Base-by-base conservation (phyloP, 1,139 yeast genomes). In the Nakaseomyces glabratus region DNA sequence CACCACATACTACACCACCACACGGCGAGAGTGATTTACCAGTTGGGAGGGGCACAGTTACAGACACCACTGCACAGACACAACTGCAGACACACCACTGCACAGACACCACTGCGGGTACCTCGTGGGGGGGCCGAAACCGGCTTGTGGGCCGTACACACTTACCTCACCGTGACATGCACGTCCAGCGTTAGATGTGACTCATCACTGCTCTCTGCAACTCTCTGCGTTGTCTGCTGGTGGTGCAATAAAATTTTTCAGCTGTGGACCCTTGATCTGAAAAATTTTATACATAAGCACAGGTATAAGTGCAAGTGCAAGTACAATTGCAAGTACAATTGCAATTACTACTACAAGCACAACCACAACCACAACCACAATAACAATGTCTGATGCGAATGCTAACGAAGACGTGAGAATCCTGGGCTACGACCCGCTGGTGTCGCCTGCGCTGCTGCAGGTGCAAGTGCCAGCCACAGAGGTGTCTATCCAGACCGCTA, bases 381-480 rank as follows among this genome's bases (percentile, higher is more conserved):
- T 9, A 22, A 25, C 15, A 18, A 26, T 26, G 30, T 13, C 30
- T 18, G 30, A 26, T 17, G 21, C 28, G 10, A 24, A 12, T 15
- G 30, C n/a, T 63, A 39, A 51, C 32, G 95, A 86, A 61, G 96
- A 86, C 55, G 75, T 88, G 43, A 74, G 95, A 63, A 84, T 86
- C 56, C 66, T 75, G 41, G 95, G 93, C 41, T 86, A 85, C 73
- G 93, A 85, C 52, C 96, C 96, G 16, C 66, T 86, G 46, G 78
- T 84, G 29, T 80, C 95, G 1, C 97, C 97, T 35, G 93, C 85
- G 33, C 68, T 84, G 40, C 66, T 86, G 37, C 88, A 82, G 55
- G 73, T 74, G 46, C 93, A 86, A 57, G 72, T 81, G 44, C 82
- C 80, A 41, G 81, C 90, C 30, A 63, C 81, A 9, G 65, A 66